These are phyloP conservation scores for Rhodamnia rubescens DNA, from an alignment of 345 rosid species.

Conservation along the genomic window DNA sequence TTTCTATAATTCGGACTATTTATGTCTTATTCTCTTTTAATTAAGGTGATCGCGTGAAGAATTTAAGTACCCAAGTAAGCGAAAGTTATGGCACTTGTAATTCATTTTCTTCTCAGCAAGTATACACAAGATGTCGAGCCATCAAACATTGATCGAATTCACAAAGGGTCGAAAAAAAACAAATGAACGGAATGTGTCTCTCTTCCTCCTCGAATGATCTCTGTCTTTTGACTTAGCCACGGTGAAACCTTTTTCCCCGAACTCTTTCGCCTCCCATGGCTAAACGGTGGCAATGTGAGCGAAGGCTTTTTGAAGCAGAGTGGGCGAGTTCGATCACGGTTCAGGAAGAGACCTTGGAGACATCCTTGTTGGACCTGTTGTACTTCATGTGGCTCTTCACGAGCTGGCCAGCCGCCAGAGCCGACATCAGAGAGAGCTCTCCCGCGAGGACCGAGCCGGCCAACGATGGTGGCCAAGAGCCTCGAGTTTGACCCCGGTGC, in stretches of 20 bases:
- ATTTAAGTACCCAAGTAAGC: background rate
- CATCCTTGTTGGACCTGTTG: slow-evolving; percentile 20
- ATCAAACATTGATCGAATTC: background rate
- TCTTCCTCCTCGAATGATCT: background rate
- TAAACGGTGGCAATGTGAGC: background rate
- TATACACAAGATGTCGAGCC: background rate
- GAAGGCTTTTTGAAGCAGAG: background rate
- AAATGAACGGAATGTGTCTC: background rate
- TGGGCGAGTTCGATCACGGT: background rate
- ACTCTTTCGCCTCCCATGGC: background rate
- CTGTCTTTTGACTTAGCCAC: background rate
- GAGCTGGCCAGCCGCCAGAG: slow-evolving; percentile 28
- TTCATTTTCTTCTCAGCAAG: background rate
- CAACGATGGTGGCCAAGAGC: slow-evolving; percentile 33
- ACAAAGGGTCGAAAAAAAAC: background rate
- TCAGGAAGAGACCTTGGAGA: slow-evolving; percentile 4
- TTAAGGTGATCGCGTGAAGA: too few relatives aligned
- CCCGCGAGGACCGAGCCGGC: slow-evolving; percentile 44
- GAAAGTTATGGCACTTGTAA: background rate
- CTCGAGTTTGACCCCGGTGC: slow-evolving; percentile 33
- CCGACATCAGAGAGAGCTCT: slow-evolving; percentile 50
- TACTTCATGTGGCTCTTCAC: slow-evolving; percentile 34
- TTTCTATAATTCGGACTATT: too few relatives aligned
- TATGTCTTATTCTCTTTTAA: too few relatives aligned
- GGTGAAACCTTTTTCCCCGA: background rate